Evolutionary conservation across 148 eudicot species (phyloP).

Genomic region (Vaccinium macrocarpon): DNA sequence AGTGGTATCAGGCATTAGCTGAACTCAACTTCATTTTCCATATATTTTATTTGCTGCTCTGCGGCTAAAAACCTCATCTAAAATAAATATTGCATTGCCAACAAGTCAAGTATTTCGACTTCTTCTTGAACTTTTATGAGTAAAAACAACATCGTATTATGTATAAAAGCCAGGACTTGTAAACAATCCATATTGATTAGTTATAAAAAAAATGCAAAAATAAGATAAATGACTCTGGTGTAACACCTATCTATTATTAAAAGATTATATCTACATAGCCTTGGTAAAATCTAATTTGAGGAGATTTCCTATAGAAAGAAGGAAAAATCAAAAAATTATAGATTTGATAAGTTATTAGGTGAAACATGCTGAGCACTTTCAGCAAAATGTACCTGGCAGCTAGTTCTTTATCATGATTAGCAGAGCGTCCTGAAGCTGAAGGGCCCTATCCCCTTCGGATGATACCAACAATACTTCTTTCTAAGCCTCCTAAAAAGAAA

Average conservation of each 20-base stretch:
- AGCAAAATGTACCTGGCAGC: conserved; percentile 46
- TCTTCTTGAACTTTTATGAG: neutral
- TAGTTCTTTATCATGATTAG: conserved; percentile 63
- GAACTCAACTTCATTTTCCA: conserved; percentile 75
- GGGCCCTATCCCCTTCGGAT: conserved; percentile 71
- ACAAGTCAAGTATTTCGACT: neutral
- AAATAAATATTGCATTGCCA: conserved; percentile 20
- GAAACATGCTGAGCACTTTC: neutral
- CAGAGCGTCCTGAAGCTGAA: conserved; percentile 68
- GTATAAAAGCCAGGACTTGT: neutral
- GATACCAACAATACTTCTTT: conserved; percentile 58
- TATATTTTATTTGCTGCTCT: conserved; percentile 60
- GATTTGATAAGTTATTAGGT: neutral
- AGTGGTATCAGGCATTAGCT: conserved; percentile 44
- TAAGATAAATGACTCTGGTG: neutral
- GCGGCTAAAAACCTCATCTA: conserved; percentile 63
- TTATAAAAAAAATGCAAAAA: neutral
- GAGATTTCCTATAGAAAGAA: conserved; percentile 4
- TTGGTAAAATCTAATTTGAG: neutral
- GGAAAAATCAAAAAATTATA: neutral
- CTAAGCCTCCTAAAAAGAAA: conserved; percentile 72
- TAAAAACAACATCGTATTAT: neutral
- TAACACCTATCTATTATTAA: neutral
- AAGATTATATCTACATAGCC: neutral
- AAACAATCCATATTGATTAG: neutral